phyloP scores from a whole-genome alignment of 352 stramenopile genomes.

The Globisporangium cylindrosporum region DNA sequence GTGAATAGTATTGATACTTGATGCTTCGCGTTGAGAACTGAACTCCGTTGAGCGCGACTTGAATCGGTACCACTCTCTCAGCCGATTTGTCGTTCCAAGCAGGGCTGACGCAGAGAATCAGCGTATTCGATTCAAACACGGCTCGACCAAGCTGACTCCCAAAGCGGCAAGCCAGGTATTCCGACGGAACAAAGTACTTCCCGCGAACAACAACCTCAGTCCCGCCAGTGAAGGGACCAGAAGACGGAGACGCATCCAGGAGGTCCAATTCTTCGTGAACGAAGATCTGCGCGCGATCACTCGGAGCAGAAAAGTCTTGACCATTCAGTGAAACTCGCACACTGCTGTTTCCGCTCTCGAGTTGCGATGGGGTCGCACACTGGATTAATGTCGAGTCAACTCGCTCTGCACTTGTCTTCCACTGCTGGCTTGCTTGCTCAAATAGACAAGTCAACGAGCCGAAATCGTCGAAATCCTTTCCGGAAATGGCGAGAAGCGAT shows the following conservation, averaged over 20 bases:
- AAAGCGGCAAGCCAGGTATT: slow-evolving; percentile 8
- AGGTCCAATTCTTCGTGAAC: slow-evolving; percentile 1
- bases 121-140: slow-evolving; percentile 4
- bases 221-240: slow-evolving; percentile 7
- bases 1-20: slow-evolving; percentile 7
- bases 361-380: slow-evolving; percentile 1
- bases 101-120: slow-evolving; percentile 6
- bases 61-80: background rate
- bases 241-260: background rate
- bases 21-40: slow-evolving; percentile 14
- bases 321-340: slow-evolving; percentile 12
- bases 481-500: background rate
- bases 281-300: slow-evolving; percentile 3
- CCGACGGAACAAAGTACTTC: background rate
- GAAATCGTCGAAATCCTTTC: slow-evolving; percentile 10
- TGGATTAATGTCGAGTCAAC: slow-evolving; percentile 11
- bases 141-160: slow-evolving; percentile 2
- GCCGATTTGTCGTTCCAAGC: background rate
- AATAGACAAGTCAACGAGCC: slow-evolving; percentile 3
- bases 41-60: slow-evolving; percentile 7
- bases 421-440: slow-evolving; percentile 8
- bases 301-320: slow-evolving; percentile 6
- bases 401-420: background rate
- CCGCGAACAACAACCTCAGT: slow-evolving; percentile 2
- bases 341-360: slow-evolving; percentile 2